These are phyloP conservation scores for Aspergillus bridgeri DNA, from an alignment of 495 filamentous ascomycete genomes.

Conservation along the genomic window DNA sequence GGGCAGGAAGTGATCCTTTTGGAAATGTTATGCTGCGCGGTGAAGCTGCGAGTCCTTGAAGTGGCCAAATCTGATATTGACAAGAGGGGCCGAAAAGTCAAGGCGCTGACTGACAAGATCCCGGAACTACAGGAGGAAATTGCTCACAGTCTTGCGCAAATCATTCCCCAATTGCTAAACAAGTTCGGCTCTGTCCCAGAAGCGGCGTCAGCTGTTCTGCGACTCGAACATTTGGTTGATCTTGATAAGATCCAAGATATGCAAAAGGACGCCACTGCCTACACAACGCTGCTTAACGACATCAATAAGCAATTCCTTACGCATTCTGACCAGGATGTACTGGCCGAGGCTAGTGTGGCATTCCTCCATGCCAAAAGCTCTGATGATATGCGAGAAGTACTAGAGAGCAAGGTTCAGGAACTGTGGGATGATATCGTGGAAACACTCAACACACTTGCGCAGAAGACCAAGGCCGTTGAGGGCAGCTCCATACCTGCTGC, in stretches of 20 bases:
- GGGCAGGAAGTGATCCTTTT: slow-evolving; percentile 81
- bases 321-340: slow-evolving; percentile 78
- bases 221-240: slow-evolving; percentile 83
- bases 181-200: slow-evolving; percentile 89
- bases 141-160: slow-evolving; percentile 66
- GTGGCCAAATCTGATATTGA: slow-evolving; percentile 53
- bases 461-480: slow-evolving; percentile 59
- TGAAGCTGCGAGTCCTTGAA: slow-evolving; percentile 62
- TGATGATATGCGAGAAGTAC: slow-evolving; percentile 80
- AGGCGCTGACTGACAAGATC: slow-evolving; percentile 57
- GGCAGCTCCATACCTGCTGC: slow-evolving; percentile 58
- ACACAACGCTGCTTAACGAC: slow-evolving; percentile 80
- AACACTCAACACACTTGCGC: slow-evolving; percentile 62
- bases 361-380: slow-evolving; percentile 81
- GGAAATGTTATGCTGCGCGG: slow-evolving; percentile 77
- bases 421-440: slow-evolving; percentile 83
- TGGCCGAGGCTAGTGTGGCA: slow-evolving; percentile 78
- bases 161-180: slow-evolving; percentile 81
- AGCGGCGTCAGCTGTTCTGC: slow-evolving; percentile 78
- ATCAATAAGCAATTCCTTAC: slow-evolving; percentile 91
- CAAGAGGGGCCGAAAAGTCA: slow-evolving; percentile 60
- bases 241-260: slow-evolving; percentile 86
- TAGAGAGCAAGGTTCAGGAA: slow-evolving; percentile 71
- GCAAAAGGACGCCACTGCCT: slow-evolving; percentile 78
- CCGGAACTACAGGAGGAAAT: slow-evolving; percentile 67